Evolutionary conservation across 805 yeast genomes (phyloP), one percentile per base, ranked within the genome.

Genomic region (Myxozyma sirexii): DNA sequence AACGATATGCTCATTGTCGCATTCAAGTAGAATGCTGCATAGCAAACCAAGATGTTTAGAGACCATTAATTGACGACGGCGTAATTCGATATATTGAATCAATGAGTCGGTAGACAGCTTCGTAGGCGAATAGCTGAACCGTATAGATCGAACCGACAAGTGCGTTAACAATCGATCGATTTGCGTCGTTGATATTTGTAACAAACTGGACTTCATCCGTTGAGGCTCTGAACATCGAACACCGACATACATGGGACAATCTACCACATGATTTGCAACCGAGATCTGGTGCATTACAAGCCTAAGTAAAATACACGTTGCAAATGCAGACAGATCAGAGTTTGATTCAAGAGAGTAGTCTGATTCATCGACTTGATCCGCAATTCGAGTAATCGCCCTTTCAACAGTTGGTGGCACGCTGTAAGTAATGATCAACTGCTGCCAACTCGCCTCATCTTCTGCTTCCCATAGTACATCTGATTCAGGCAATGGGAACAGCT

Each of bases 391-490:
- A 12, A 33, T 45, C 12, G 41, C 37, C 21, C n/a, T 37, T 19
- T 53, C 51, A 6, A 29, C 19, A 10, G 57, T 44, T 23, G 12
- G 21, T 15, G 50, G 57, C 24, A 15, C 43, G 3, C 29, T 26
- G 43, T 38, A 43, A 3, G 13, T 21, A 12, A 19, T 21, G 10
- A 53, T 10, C 35, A 8, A n/a, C 12, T 23, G 15, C 35, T 15
- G 17, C 57, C 57, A 53, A 3, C 42, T 17, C 5, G 15, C 27
- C 48, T 37, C 38, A 27, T 35, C 48, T 12, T 5, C 23, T 31
- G 64, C 65, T 12, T 62, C 61, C 69, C 69, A 67, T 10, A 59
- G 44, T 12, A 45, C 66, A 19, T 67, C 69, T 6, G 66, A 56
- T 43, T 67, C 67, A 13, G 69, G 69, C 24, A 67, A 49, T 4